A percentile compares a stretch with the other conserved stretches of the same genome.
These are phyloP conservation scores for Trichosporon sp. DNA, from an alignment of 1,284 basidiomycete species.

Conservation along the genomic window DNA sequence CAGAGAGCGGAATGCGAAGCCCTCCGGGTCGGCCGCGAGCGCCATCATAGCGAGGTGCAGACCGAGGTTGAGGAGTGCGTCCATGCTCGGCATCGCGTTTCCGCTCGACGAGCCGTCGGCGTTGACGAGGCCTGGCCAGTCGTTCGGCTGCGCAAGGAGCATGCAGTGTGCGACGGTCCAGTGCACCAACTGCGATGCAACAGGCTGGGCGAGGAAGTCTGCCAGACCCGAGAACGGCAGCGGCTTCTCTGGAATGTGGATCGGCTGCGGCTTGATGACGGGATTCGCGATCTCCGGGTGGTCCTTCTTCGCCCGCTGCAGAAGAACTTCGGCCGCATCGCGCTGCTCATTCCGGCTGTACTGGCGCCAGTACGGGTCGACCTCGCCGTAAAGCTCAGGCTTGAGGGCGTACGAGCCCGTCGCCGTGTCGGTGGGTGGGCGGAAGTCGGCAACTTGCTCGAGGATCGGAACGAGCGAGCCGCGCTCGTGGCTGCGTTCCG, in stretches of 20 bases:
- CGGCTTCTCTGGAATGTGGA: constrained; percentile 61
- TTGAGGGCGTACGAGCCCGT: constrained; percentile 85
- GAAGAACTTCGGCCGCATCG: constrained; percentile 82
- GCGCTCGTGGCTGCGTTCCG: constrained; percentile 86
- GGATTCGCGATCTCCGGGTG: constrained; percentile 61
- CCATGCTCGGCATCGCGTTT: constrained; percentile 42
- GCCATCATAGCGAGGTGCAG: constrained; percentile 84
- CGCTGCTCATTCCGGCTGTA: constrained; percentile 94
- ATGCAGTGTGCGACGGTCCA: constrained; percentile 47
- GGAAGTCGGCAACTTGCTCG: constrained; percentile 77
- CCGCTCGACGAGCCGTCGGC: constrained; percentile 32
- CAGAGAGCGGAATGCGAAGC: constrained; percentile 65
- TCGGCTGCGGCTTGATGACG: constrained; percentile 71
- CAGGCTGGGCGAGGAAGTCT: constrained; percentile 43
- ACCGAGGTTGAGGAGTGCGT: constrained; percentile 76
- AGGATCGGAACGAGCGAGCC: constrained; percentile 80
- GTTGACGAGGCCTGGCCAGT: constrained; percentile 37
- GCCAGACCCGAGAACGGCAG: constrained; percentile 44
- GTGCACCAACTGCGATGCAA: constrained; percentile 44
- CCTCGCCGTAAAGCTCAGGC: constrained; percentile 78
- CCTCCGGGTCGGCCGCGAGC: constrained; percentile 66
- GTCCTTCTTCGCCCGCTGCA: constrained; percentile 68
- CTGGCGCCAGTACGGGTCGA: constrained; percentile 95
- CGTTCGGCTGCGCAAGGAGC: constrained; percentile 39
- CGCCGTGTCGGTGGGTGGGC: constrained; percentile 70